Base-by-base conservation (phyloP, 306 rosid species). In the Cyamopsis tetragonoloba region DNA sequence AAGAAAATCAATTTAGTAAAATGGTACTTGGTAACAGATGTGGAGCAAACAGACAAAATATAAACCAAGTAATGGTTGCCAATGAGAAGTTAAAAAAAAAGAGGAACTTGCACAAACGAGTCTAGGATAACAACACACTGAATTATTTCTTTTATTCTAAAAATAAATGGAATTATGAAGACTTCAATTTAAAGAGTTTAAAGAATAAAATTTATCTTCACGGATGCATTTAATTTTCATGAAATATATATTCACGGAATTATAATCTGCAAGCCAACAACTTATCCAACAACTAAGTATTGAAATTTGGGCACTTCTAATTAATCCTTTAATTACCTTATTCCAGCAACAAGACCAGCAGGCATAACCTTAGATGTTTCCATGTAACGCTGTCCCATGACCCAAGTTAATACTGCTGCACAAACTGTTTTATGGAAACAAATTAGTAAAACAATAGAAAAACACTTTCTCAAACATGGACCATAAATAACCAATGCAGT, bases 331-430 rank as follows among this genome's bases (percentile, higher is more conserved):
- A 46, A 48, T 72, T 78, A 88, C 97, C 95, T 91, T 63, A 91
- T 62, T 65, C 89, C 97, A 12, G 97, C 95, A 13, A 91, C 84
- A 71, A 91, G 28, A 54, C 95, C 97, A 69, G 97, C 88, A 10
- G 97, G 97, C 95, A 91, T 88, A 62, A 91, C 17, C 88, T 91
- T 91, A 3, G 88, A 86, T 42, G 96, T 88, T 55, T 74, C 76
- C 80, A 91, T 0, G 55, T 91, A 88, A 1, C 96, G 87, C 73
- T 85, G 88, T 15, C 95, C 97, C 97, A 91, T 91, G 55, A 85
- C 75, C 80, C 79, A 85, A 13, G 96, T 83, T 60, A 91, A 78
- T 2, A 32, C 20, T 2, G 75, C 84, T 37, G 95, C 93, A 72
- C 81, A 77, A 73, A 78, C 97, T 91, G 91, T 81, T 68, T 60